Evolutionary conservation across 139 green algal genomes (phyloP).

Genomic region (Chlorella sp.): DNA sequence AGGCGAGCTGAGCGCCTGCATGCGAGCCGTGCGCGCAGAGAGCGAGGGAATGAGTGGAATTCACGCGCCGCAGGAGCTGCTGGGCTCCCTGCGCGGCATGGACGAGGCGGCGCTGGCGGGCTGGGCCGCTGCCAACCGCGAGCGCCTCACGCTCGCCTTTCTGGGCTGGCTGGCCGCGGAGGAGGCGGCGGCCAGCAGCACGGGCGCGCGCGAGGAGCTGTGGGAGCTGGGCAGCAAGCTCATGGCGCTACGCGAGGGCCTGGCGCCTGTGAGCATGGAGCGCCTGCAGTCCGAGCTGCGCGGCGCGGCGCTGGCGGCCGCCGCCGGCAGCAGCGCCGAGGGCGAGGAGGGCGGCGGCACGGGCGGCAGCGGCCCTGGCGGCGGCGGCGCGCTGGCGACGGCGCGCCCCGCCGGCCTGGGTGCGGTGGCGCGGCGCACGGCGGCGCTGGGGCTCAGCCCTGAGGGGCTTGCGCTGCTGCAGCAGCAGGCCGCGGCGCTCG

Average conservation of each 20-base stretch:
- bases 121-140: conserved; percentile 27
- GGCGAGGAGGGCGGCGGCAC: not conserved
- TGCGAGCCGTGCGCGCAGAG: too few species aligned
- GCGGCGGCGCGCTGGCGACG: conserved; percentile 18
- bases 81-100: conserved; percentile 8
- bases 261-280: conserved; percentile 2
- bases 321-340: conserved; percentile 3
- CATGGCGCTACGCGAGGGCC: conserved; percentile 31
- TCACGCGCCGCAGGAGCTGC: conserved; percentile 18
- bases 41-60: not conserved
- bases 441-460: conserved; percentile 25
- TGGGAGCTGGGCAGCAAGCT: conserved; percentile 37
- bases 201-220: conserved; percentile 16
- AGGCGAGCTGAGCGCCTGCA: too few species aligned
- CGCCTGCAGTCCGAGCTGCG: conserved; percentile 20
- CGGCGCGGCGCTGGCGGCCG: not conserved
- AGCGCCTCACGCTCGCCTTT: conserved; percentile 25
- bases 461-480: conserved; percentile 38
- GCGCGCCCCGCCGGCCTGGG: not conserved
- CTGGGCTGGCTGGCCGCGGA: conserved; percentile 26
- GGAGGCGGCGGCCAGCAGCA: conserved; percentile 3
- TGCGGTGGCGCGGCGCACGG: not conserved
- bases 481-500: conserved; percentile 44
- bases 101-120: conserved; percentile 12
- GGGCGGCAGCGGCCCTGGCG: conserved; percentile 19